phyloP scores from a whole-genome alignment of 2,329 filamentous ascomycete genomes.

The Cercospora sojina region DNA sequence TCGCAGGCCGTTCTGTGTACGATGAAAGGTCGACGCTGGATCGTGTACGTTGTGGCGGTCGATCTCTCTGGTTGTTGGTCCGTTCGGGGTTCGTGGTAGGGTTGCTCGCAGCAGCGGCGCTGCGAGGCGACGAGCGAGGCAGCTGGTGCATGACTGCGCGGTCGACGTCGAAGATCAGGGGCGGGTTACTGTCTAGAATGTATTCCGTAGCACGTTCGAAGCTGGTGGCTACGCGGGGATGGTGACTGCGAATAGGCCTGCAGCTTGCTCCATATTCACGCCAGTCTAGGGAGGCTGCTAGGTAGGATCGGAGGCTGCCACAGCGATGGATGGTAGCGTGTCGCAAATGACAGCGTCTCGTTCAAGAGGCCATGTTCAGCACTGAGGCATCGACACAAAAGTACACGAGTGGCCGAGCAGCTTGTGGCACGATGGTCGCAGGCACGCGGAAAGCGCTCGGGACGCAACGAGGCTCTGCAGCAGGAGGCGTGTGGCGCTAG shows the following conservation, averaged over 20 bases:
- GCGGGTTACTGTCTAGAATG: background rate
- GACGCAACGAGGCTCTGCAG: slow-evolving; percentile 20
- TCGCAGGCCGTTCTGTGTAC: slow-evolving; percentile 51
- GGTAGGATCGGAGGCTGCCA: slow-evolving; percentile 9
- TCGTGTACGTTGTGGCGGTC: slow-evolving; percentile 49
- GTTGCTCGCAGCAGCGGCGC: slow-evolving; percentile 70
- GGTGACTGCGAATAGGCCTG: slow-evolving; percentile 17
- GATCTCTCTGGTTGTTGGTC: slow-evolving; percentile 72
- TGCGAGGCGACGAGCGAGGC: slow-evolving; percentile 70
- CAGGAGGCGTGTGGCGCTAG: slow-evolving; percentile 1
- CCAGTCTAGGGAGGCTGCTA: slow-evolving; percentile 19
- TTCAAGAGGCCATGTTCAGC: slow-evolving; percentile 21
- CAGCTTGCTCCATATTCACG: slow-evolving; percentile 30
- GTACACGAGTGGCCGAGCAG: slow-evolving; percentile 24
- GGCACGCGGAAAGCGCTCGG: slow-evolving; percentile 9
- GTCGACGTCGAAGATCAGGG: background rate
- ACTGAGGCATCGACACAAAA: slow-evolving; percentile 24
- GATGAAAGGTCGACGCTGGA: slow-evolving; percentile 53
- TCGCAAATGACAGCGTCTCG: slow-evolving; percentile 24
- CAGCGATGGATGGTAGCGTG: slow-evolving; percentile 7
- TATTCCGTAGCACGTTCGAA: background rate
- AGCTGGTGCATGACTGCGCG: slow-evolving; percentile 79
- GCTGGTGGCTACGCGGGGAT: slow-evolving; percentile 21
- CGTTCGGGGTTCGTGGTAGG: slow-evolving; percentile 70
- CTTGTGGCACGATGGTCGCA: slow-evolving; percentile 14